Percentiles rank a stretch among this genome's conserved stretches.
Conservation (phyloP, 371 early-diverging fungal genomes). For the Chytridiales sp. region DNA sequence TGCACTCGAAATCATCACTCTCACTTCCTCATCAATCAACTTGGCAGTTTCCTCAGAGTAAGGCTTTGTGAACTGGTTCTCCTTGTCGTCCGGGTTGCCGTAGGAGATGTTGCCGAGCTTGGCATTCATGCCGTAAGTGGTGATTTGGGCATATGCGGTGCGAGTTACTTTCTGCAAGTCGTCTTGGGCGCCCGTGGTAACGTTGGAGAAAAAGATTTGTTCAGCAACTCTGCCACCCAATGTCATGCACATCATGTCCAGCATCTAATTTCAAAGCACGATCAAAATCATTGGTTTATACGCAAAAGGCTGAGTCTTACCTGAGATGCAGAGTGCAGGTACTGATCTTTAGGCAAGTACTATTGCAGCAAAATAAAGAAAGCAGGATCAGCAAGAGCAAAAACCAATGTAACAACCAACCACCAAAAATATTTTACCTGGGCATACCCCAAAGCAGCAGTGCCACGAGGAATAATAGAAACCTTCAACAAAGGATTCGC, state of each 20-base stretch:
- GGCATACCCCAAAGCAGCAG: constrained; percentile 96
- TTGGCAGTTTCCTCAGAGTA: constrained; percentile 93
- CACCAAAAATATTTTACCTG: too few relatives aligned
- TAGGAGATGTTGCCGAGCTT: constrained; percentile 85
- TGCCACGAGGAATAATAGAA: constrained; percentile 96
- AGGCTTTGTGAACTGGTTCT: constrained; percentile 83
- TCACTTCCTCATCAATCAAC: constrained; percentile 93
- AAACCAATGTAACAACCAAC: too few relatives aligned
- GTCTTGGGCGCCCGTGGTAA: constrained; percentile 90
- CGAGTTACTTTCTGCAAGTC: constrained; percentile 97
- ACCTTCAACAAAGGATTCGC: constrained; percentile 97
- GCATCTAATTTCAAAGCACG: too few relatives aligned
- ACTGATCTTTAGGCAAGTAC: constrained; percentile 96
- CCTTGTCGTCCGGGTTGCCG: constrained; percentile 64
- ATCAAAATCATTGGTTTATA: too few relatives aligned
- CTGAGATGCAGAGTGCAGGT: constrained; percentile 85
- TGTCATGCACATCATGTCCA: constrained; percentile 97
- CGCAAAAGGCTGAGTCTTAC: too few relatives aligned
- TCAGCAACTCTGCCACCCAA: constrained; percentile 95
- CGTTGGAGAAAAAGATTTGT: constrained; percentile 86
- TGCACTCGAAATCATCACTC: constrained; percentile 76
- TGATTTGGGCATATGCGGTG: constrained; percentile 94
- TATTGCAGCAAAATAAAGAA: too few relatives aligned
- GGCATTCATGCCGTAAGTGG: constrained; percentile 93
- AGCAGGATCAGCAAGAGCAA: too few relatives aligned